Base-by-base conservation (phyloP, 2,329 filamentous ascomycete genomes). In the Clarireedia hainanense region DNA sequence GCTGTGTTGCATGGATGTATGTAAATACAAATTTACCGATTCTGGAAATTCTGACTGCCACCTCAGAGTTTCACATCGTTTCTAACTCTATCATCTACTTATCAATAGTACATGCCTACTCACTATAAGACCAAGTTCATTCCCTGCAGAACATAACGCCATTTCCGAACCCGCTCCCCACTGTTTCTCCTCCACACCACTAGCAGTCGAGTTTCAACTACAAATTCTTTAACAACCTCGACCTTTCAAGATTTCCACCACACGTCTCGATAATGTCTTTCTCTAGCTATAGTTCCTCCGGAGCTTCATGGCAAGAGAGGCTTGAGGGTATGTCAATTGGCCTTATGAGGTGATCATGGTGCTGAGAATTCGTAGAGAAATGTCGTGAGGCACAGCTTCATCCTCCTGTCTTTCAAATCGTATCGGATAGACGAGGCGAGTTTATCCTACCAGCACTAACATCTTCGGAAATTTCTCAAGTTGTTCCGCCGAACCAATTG, bases 351-450 rank as follows among this genome's bases (percentile, higher is more conserved):
- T 49, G 50, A 49, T 30, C 55, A 63, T 47, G 42, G 26, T 34
- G 63, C 61, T 59, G 64, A 67, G 62, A 59, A 42, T 26, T 61
- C 63, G 57, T 60, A 87, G 84, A 79, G 56, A 75, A 79, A 60
- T 88, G 84, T 69, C 76, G 74, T 56, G 74, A 75, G 58, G 74
- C 74, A 54, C 76, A 81, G 58, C 67, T 81, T 42, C 70, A 73
- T 45, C 70, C 74, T 49, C 85, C 85, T 6, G 72, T 80, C 52
- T 91, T 85, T 69, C 82, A 85, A 67, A 82, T 88, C 63, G 80
- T 88, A 51, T 90, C 87, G 64, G 87, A 90, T 71, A 81, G 85
- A 68, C 79, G 86, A 79, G 86, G 86, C 88, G 77, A 65, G 74
- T 50, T 49, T 39, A 43, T 27, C 45, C 45, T 46, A 54, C 36